A percentile compares a stretch with the other conserved stretches of the same genome.
phyloP scores from a whole-genome alignment of 192 early-diverging fungal species.

The Borealophlyctis nickersoniae region DNA sequence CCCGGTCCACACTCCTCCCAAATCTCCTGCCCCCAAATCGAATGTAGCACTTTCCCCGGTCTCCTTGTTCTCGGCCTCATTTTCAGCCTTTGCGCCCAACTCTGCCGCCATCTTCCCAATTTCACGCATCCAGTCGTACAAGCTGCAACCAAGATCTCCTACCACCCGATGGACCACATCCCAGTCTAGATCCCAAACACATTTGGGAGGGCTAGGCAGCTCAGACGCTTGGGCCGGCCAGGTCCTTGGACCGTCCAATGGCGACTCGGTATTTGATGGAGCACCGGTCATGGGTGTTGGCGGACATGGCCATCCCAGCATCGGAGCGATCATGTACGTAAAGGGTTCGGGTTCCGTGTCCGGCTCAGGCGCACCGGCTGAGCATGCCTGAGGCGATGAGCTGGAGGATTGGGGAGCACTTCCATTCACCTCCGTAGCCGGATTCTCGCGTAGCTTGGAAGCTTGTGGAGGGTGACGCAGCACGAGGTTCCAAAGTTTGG shows the following conservation, averaged over 20 bases:
- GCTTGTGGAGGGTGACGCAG: conserved; percentile 3
- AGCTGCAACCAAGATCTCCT: background rate
- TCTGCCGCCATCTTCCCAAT: background rate
- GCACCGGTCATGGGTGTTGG: background rate
- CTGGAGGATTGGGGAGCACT: background rate
- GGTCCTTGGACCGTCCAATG: background rate
- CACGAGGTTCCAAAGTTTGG: conserved; percentile 32
- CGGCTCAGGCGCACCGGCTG: no score
- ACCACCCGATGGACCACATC: conserved; percentile 16
- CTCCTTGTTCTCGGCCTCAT: no score
- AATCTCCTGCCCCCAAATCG: background rate
- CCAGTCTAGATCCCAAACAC: conserved; percentile 33
- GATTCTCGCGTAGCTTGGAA: background rate
- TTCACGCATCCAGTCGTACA: conserved; percentile 32
- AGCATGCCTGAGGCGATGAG: background rate
- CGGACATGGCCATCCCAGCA: conserved; percentile 10
- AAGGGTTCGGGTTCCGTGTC: background rate
- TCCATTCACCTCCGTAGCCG: background rate
- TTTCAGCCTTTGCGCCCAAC: background rate
- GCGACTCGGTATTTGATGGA: no score
- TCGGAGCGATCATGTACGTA: conserved; percentile 22
- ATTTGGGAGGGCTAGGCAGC: background rate
- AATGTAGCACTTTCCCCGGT: background rate
- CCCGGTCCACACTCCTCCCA: background rate
- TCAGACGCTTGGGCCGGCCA: background rate